Percentiles rank a stretch among this genome's conserved stretches.
phyloP scores from a whole-genome alignment of 2,329 filamentous ascomycete species.

The Pseudogymnoascus sp. region DNA sequence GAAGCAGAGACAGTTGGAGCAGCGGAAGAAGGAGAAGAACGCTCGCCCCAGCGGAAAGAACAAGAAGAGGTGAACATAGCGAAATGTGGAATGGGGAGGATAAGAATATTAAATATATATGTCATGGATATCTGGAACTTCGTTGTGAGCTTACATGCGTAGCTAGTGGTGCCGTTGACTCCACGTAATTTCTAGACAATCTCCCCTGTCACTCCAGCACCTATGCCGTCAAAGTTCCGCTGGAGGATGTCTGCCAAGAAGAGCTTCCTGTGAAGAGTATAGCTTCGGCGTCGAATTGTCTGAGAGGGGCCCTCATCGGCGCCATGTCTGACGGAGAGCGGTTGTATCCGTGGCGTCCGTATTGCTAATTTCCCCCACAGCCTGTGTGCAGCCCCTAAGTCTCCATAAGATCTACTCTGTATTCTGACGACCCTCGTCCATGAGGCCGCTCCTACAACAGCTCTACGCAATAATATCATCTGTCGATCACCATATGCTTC shows the following conservation, averaged over 20 bases:
- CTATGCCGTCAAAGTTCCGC: neutral
- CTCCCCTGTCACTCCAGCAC: neutral
- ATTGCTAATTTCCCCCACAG: neutral
- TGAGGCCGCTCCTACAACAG: neutral
- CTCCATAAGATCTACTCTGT: neutral
- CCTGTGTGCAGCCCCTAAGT: neutral
- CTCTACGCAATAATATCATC: neutral
- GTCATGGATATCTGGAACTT: neutral
- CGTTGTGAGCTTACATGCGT: neutral
- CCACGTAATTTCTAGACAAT: neutral
- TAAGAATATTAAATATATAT: conserved; percentile 2
- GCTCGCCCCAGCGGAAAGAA: conserved; percentile 63
- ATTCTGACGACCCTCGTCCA: neutral
- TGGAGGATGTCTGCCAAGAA: neutral
- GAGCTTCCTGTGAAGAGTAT: neutral
- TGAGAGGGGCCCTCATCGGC: neutral
- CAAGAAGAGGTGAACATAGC: conserved; percentile 2
- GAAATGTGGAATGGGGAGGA: neutral
- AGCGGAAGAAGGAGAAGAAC: conserved; percentile 78
- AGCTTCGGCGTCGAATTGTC: neutral
- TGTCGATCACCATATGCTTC: neutral
- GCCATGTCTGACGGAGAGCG: neutral
- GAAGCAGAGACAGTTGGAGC: conserved; percentile 69
- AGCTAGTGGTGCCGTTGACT: neutral
- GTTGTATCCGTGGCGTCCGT: neutral